Base-by-base conservation (phyloP, 495 filamentous ascomycete species). In the Lentithecium fluviatile region DNA sequence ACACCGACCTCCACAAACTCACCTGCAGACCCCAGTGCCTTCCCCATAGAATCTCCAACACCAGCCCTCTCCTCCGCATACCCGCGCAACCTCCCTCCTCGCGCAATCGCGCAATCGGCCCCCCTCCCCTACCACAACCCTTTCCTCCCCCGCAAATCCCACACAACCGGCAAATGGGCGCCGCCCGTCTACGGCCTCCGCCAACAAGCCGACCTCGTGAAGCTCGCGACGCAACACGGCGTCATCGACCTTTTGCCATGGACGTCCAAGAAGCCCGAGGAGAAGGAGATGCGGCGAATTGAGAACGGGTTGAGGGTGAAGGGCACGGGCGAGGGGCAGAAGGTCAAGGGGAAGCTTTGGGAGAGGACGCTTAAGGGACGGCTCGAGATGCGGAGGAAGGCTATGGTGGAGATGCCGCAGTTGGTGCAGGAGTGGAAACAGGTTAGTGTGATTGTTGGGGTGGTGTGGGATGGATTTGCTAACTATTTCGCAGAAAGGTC, bases 401-500 rank as follows among this genome's bases (percentile, higher is more conserved):
- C 94, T 52, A 97, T 98, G 91, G 71, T 89, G 77, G 85, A 83
- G 57, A 98, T 98, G 94, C 90, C 91, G 62, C 80, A 85, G 69
- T 82, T 96, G 78, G 85, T 98, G 66, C 79, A 87, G 73, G 78
- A 86, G 75, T 98, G 94, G 95, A 94, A 95, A 78, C 85, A 90
- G 87, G 91, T 94, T 74, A 73, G 82, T 77, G 38, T 49, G 11
- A 42, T 38, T 19, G 46, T 21, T 24, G 45, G 25, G 29, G 34
- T 17, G 38, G 12, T 8, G 2, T 36, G 51, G 49, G 55, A 53
- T 17, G 50, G 1, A 36, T 40, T 43, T 68, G 36, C 55, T 60
- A 45, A 78, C 58, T 40, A 38, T 46, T 55, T 34, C 64, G 71
- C 74, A 95, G 89, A 79, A 83, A 76, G 92, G 92, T 69, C 88